These are phyloP conservation scores for Quercus tomentella DNA, from an alignment of 331 rosid genomes.

Conservation along the genomic window DNA sequence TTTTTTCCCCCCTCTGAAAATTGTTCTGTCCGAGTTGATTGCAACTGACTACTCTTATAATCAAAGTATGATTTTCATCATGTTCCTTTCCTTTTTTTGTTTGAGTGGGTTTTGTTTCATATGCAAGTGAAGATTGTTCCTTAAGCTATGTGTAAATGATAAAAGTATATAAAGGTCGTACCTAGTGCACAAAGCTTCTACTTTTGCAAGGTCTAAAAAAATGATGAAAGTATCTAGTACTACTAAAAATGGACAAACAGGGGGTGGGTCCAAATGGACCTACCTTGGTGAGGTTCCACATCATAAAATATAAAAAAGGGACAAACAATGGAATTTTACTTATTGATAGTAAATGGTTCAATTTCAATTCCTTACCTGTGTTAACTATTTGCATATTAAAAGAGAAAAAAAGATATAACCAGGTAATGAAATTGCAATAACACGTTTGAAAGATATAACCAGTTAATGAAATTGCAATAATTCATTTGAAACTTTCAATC, in stretches of 20 bases:
- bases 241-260: neutral
- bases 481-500: neutral
- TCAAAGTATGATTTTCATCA: neutral
- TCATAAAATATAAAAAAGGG: neutral
- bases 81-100: neutral
- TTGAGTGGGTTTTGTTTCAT: neutral
- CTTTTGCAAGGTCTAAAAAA: neutral
- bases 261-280: too few species aligned
- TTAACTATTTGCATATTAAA: neutral
- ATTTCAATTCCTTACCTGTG: neutral
- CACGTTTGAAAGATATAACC: neutral
- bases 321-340: neutral
- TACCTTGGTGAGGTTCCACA: neutral
- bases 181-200: too few species aligned
- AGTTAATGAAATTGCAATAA: neutral
- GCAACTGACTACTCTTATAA: neutral
- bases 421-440: neutral
- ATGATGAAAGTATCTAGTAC: neutral
- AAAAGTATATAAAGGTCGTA: neutral
- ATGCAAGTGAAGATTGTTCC: neutral
- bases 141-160: neutral
- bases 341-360: neutral
- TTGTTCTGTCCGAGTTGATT: neutral
- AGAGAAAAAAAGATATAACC: neutral
- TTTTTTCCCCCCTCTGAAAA: accelerated